Evolutionary conservation across 106 monocot genomes (phyloP), one percentile per base, ranked within the genome.

Genomic region (Chionographis japonica): DNA sequence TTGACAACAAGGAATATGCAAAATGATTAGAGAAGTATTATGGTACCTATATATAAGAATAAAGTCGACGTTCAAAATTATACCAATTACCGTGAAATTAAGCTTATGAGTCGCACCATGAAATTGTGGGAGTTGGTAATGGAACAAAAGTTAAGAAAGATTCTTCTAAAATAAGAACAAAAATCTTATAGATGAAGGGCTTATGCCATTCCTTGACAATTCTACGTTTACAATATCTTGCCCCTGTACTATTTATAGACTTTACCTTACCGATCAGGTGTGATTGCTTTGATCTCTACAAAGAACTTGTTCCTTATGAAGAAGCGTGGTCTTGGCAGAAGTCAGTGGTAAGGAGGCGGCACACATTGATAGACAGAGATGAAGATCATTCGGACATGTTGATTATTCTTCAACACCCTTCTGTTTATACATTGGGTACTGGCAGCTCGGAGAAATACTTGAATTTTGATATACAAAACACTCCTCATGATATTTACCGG

Each of bases 391-490:
- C 79, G 36, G 95, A 95, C 64, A 72, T 63, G 20, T 62, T 95
- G 63, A 75, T 95, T 53, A 40, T 78, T 75, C 91, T 95, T 64
- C 95, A 95, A 58, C 95, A 95, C 11, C 77, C 66, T 69, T 84
- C 95, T 52, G 95, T 91, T 46, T 95, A 88, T 77, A 95, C 94
- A 27, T 72, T 95, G 54, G 95, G 95, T 12, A 84, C 88, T 14
- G 77, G 72, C 6, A 82, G 95, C 68, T 52, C 12, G 7, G 91
- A 88, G 56, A 61, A 91, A 38, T 75, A 84, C 72, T 49, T 95
- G 54, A 86, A 95, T 57, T 91, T 95, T 75, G 73, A 91, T 66
- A 52, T 83, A 51, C 37, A 78, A 66, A 70, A 84, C 75, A 54
- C 95, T 58, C 95, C 95, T 14, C 83, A 75, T 78, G 84, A 88